Evolutionary conservation across 108 stramenopile genomes (phyloP).

Genomic region (Cyclostephanos invisitatus): DNA sequence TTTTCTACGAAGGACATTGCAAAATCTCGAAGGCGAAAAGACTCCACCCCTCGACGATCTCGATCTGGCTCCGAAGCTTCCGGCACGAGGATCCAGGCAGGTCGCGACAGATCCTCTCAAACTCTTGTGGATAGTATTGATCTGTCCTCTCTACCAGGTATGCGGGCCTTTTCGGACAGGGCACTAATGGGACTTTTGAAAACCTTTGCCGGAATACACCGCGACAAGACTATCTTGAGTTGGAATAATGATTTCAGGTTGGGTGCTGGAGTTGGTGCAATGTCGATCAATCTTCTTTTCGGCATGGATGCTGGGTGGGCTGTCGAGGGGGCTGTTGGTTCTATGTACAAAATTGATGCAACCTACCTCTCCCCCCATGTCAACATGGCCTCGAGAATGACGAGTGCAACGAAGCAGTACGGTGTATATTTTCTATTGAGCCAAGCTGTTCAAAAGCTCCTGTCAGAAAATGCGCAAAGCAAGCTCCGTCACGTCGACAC

Average conservation of each 20-base stretch:
- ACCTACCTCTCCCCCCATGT: conserved; percentile 97
- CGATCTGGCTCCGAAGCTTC: background rate
- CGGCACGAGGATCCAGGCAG: background rate
- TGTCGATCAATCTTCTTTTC: conserved; percentile 79
- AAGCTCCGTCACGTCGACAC: conserved; percentile 89
- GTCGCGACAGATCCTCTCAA: conserved; percentile 18
- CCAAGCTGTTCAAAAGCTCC: conserved; percentile 78
- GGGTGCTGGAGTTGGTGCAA: conserved; percentile 73
- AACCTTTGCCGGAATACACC: conserved; percentile 76
- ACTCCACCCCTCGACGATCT: background rate
- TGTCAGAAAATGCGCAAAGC: conserved; percentile 62
- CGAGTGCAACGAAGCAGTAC: conserved; percentile 91
- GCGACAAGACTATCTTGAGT: conserved; percentile 60
- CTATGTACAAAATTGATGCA: conserved; percentile 91
- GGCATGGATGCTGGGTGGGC: conserved; percentile 98
- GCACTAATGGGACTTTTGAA: conserved; percentile 81
- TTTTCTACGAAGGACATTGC: conserved; percentile 50
- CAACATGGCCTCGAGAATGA: conserved; percentile 95
- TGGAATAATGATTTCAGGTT: conserved; percentile 83
- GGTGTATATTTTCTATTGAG: conserved; percentile 75
- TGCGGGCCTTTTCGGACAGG: conserved; percentile 76
- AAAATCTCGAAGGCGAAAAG: conserved; percentile 24
- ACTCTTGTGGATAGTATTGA: conserved; percentile 52
- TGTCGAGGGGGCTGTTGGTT: conserved; percentile 92
- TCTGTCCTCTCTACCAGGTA: conserved; percentile 77